phyloP scores from a whole-genome alignment of 2,329 filamentous ascomycete genomes.

The Neospermospora avenae region DNA sequence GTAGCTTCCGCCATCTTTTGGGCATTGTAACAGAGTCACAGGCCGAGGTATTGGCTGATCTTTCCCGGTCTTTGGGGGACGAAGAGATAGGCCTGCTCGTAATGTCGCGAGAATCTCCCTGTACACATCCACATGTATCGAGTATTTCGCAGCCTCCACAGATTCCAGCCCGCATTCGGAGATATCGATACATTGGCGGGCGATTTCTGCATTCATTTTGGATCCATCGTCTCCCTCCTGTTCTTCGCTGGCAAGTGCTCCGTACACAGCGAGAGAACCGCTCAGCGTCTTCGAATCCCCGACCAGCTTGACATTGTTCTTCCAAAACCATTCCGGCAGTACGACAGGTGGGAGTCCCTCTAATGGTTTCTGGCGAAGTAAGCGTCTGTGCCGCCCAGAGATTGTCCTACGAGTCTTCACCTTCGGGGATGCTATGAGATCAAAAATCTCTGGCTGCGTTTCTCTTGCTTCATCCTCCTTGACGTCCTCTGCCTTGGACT shows the following conservation, averaged over 20 bases:
- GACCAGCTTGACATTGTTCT: slow-evolving; percentile 43
- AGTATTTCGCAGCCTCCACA: slow-evolving; percentile 27
- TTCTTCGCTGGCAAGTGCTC: slow-evolving; percentile 1
- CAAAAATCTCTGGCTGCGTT: slow-evolving; percentile 7
- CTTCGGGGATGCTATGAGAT: slow-evolving; percentile 10
- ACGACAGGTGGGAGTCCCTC: slow-evolving; percentile 47
- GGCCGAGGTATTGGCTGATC: slow-evolving; percentile 46
- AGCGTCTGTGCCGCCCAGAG: slow-evolving; percentile 16
- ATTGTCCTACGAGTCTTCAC: slow-evolving; percentile 19
- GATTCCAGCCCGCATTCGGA: slow-evolving; percentile 17
- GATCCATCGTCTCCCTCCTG: slow-evolving; percentile 7
- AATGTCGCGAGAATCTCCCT: slow-evolving; percentile 45
- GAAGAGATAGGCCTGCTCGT: slow-evolving; percentile 47
- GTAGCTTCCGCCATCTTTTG: slow-evolving; percentile 50
- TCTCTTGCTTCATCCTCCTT: slow-evolving; percentile 14
- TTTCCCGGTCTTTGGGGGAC: slow-evolving; percentile 37
- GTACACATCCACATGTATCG: slow-evolving; percentile 32
- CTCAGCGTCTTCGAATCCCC: slow-evolving; percentile 16
- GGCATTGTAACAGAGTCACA: slow-evolving; percentile 57
- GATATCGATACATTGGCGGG: slow-evolving; percentile 9
- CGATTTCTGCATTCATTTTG: slow-evolving; percentile 2
- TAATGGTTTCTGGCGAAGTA: slow-evolving; percentile 24
- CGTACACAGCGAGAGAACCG: slow-evolving; percentile 26
- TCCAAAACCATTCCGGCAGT: slow-evolving; percentile 56
- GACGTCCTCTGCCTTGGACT: slow-evolving; percentile 14